Percentiles rank a stretch among this genome's conserved stretches.
Conservation (phyloP, 2,329 filamentous ascomycete genomes). For the Epichloe uncinata region DNA sequence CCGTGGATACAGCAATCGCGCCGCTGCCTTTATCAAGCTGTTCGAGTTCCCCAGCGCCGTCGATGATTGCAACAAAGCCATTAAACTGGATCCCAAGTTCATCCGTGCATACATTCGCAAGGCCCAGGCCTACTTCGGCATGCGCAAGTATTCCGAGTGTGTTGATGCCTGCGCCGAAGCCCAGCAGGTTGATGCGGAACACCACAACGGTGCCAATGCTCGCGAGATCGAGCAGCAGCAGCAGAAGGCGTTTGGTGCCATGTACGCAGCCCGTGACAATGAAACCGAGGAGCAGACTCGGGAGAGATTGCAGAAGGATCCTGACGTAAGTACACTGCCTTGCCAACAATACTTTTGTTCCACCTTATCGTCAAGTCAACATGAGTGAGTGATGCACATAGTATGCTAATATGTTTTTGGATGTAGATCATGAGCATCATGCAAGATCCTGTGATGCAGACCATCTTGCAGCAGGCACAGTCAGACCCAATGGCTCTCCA, state of each 20-base stretch:
- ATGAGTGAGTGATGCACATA: background rate
- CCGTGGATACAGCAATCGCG: slow-evolving; percentile 92
- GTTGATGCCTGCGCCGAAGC: slow-evolving; percentile 82
- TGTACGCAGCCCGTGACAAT: slow-evolving; percentile 82
- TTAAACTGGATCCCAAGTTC: slow-evolving; percentile 82
- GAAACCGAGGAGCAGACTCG: slow-evolving; percentile 95
- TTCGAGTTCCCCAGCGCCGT: slow-evolving; percentile 91
- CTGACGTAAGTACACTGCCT: slow-evolving; percentile 51
- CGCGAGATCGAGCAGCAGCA: slow-evolving; percentile 90
- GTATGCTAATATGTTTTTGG: background rate
- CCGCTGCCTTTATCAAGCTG: slow-evolving; percentile 91
- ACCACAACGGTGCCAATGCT: slow-evolving; percentile 59
- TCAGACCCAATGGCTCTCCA: slow-evolving; percentile 81
- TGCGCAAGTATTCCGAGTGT: slow-evolving; percentile 96
- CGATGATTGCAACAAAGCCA: slow-evolving; percentile 81
- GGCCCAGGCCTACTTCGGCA: slow-evolving; percentile 87
- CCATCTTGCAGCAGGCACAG: slow-evolving; percentile 93
- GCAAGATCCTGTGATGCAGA: slow-evolving; percentile 95
- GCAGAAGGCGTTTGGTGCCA: slow-evolving; percentile 80
- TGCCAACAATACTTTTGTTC: background rate
- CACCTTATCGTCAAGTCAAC: background rate
- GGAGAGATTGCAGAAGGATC: slow-evolving; percentile 79
- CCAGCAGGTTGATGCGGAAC: slow-evolving; percentile 56
- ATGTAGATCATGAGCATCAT: slow-evolving; percentile 71
- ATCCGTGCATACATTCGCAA: slow-evolving; percentile 95